A percentile compares a stretch with the other conserved stretches of the same genome.
phyloP scores from a whole-genome alignment of 148 eudicot genomes.

The Linanthus parryae region DNA sequence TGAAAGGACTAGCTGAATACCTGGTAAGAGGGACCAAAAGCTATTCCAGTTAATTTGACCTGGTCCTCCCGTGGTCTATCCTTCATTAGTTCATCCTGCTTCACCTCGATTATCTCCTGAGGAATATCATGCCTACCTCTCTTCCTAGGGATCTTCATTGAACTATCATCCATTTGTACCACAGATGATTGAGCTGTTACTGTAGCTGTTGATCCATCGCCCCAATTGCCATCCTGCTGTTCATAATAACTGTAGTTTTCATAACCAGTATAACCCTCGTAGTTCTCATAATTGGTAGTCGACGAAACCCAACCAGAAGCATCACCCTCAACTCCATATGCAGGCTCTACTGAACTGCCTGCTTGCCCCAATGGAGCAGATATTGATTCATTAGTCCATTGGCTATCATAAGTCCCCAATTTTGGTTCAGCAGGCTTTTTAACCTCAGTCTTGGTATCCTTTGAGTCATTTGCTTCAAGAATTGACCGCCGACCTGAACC shows the following conservation, averaged over 20 bases:
- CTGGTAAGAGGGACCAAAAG: conserved; percentile 92
- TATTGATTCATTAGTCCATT: conserved; percentile 18
- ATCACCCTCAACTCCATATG: conserved; percentile 13
- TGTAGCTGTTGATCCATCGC: conserved; percentile 17
- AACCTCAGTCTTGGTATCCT: conserved; percentile 14
- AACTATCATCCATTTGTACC: conserved; percentile 25
- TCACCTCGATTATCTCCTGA: conserved; percentile 72
- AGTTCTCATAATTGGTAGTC: conserved; percentile 17
- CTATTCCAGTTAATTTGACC: conserved; percentile 64
- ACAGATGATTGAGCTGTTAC: conserved; percentile 20
- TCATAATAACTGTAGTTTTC: conserved; percentile 21
- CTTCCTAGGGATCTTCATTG: conserved; percentile 44
- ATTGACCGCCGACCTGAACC: conserved; percentile 53
- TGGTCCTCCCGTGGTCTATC: conserved; percentile 81
- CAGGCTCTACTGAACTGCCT: conserved; percentile 9
- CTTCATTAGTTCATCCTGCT: conserved; percentile 90
- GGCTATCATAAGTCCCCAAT: conserved; percentile 7
- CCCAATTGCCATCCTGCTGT: conserved; percentile 31
- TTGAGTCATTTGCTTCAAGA: conserved; percentile 28
- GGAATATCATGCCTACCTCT: conserved; percentile 65
- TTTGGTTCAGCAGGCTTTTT: conserved; percentile 11
- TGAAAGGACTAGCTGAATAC: conserved; percentile 19
- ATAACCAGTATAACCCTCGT: conserved; percentile 24
- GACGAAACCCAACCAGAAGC: conserved; percentile 22
- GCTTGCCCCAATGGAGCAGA: conserved; percentile 9